Conservation (phyloP, 177 flowering plant species). For the Vitis hybrid region DNA sequence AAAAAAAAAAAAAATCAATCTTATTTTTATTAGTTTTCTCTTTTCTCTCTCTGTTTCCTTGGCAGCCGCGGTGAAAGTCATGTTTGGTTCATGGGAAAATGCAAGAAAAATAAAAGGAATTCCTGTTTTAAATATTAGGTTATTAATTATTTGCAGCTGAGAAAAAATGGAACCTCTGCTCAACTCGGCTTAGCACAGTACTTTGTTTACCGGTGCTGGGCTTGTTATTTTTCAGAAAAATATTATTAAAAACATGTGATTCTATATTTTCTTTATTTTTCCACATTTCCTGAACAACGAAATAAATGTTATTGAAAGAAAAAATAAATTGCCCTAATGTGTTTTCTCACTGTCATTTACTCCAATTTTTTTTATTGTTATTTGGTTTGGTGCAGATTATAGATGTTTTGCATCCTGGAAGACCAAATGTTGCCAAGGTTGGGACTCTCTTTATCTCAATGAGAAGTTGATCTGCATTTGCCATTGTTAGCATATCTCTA, state of each 20-base stretch:
- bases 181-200: neutral
- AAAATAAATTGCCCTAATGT: no score
- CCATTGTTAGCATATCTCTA: no score
- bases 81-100: neutral
- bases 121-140: neutral
- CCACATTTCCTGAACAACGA: no score
- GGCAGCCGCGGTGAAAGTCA: no score
- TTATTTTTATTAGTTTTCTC: no score
- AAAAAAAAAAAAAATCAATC: no score
- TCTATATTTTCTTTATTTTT: no score
- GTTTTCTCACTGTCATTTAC: no score
- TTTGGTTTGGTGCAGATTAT: constrained; percentile 37
- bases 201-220: neutral
- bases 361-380: neutral
- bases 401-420: constrained; percentile 77
- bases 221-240: no score
- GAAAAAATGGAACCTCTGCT: neutral
- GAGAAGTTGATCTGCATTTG: neutral
- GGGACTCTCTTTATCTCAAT: neutral
- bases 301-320: no score
- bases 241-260: no score
- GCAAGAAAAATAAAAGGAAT: neutral
- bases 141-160: neutral
- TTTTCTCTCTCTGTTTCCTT: no score
- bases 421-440: constrained; percentile 72